A percentile compares a stretch with the other conserved stretches of the same genome.
These are phyloP conservation scores for Flaveria brownii DNA, from an alignment of 129 eudicot species.

Conservation along the genomic window DNA sequence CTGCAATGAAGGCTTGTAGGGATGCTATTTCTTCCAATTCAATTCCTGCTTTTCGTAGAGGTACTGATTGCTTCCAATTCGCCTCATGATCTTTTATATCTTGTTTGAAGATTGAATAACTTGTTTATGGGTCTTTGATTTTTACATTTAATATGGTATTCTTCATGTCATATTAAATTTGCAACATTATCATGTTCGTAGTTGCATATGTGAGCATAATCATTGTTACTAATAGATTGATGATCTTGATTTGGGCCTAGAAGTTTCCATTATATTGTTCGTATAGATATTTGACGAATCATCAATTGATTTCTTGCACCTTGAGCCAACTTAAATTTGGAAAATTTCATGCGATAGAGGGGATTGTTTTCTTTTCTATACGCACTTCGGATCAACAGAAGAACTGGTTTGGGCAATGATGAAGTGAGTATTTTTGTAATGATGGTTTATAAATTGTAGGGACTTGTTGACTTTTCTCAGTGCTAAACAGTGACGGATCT, in stretches of 20 bases:
- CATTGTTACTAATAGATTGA: not conserved
- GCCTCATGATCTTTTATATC: not conserved
- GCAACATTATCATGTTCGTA: not conserved
- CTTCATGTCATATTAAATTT: not conserved
- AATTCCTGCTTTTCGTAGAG: slow-evolving; percentile 90
- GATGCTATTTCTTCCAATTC: slow-evolving; percentile 97
- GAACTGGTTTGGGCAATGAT: not conserved
- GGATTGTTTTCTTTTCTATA: not conserved
- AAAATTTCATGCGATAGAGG: not conserved
- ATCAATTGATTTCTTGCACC: not conserved
- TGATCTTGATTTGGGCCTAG: not conserved
- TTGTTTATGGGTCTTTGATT: not conserved
- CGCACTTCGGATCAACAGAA: not conserved
- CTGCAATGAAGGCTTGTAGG: slow-evolving; percentile 94
- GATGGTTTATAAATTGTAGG: not conserved
- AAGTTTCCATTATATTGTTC: not conserved
- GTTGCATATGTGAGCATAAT: not conserved
- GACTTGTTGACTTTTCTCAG: too few relatives aligned
- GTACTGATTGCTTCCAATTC: slow-evolving; percentile 33
- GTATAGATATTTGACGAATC: not conserved
- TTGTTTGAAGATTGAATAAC: not conserved
- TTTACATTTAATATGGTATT: too few relatives aligned
- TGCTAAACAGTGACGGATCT: too few relatives aligned
- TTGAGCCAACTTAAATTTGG: not conserved
- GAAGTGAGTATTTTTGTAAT: not conserved